Percentiles rank a stretch among this genome's conserved stretches.
These are phyloP conservation scores for Pseudogymnoascus sp. DNA, from an alignment of 2,329 filamentous ascomycete species.

Conservation along the genomic window DNA sequence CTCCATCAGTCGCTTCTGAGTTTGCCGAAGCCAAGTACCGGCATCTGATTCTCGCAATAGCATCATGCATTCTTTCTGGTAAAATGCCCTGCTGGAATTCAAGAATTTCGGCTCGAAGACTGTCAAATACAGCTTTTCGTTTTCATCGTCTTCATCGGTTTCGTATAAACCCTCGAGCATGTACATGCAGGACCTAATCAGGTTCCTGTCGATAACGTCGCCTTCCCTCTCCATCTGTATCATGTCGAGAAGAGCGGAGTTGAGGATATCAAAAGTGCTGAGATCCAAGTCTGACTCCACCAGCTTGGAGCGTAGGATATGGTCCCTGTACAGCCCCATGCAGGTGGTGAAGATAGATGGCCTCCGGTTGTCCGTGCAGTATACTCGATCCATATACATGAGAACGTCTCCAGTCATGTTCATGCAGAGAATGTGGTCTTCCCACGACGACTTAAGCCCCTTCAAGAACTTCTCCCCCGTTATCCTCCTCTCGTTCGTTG, in stretches of 20 bases:
- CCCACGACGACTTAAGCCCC: slow-evolving; percentile 71
- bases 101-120: slow-evolving; percentile 77
- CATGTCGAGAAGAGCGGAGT: slow-evolving; percentile 78
- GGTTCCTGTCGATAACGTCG: slow-evolving; percentile 74
- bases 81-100: slow-evolving; percentile 63
- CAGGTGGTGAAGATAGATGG: slow-evolving; percentile 77
- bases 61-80: slow-evolving; percentile 64
- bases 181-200: slow-evolving; percentile 74
- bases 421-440: slow-evolving; percentile 86
- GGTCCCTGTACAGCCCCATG: slow-evolving; percentile 82
- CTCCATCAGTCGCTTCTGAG: slow-evolving; percentile 66
- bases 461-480: slow-evolving; percentile 78
- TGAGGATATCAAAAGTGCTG: slow-evolving; percentile 66
- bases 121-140: slow-evolving; percentile 74
- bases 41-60: slow-evolving; percentile 74
- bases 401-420: slow-evolving; percentile 94
- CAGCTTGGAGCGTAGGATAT: slow-evolving; percentile 62
- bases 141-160: slow-evolving; percentile 67
- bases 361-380: slow-evolving; percentile 62
- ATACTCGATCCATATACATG: slow-evolving; percentile 94
- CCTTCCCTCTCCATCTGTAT: slow-evolving; percentile 88
- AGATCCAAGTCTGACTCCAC: slow-evolving; percentile 35
- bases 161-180: slow-evolving; percentile 91
- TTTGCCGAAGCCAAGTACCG: slow-evolving; percentile 71
- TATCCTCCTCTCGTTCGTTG: slow-evolving; percentile 69